Conservation (phyloP, 2,329 filamentous ascomycete species). For the Rugonectria rugulosa region DNA sequence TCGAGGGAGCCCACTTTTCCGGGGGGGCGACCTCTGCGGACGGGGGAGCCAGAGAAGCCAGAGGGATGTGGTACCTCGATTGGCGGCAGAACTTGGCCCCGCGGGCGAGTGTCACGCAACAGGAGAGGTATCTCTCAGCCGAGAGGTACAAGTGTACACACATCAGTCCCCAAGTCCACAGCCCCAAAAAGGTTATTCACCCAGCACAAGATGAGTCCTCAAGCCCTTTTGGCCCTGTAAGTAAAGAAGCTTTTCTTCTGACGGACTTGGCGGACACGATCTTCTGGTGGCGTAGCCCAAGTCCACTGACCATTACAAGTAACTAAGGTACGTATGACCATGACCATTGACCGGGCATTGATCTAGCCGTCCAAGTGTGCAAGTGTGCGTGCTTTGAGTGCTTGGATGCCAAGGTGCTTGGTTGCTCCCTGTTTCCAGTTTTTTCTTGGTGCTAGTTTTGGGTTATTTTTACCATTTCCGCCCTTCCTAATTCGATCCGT, state of each 20-base stretch:
- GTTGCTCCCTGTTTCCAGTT: not conserved
- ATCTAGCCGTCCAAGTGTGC: too few species aligned
- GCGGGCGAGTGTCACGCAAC: not conserved
- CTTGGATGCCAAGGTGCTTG: too few species aligned
- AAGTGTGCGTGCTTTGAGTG: too few species aligned
- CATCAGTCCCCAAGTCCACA: not conserved
- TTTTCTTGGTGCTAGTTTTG: too few species aligned
- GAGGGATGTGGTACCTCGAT: not conserved
- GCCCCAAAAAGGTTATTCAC: not conserved
- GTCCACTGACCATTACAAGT: too few species aligned
- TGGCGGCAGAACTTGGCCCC: not conserved
- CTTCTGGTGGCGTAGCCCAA: conserved; percentile 3
- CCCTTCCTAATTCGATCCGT: too few species aligned
- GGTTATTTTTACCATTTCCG: too few species aligned
- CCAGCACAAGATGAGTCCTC: too few species aligned
- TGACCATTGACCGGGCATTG: too few species aligned
- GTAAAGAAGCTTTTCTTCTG: conserved; percentile 17
- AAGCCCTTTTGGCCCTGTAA: not conserved
- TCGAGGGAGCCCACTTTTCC: conserved; percentile 38
- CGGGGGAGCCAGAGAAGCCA: too few species aligned
- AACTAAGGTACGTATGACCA: too few species aligned
- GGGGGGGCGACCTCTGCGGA: conserved; percentile 20
- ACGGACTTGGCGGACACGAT: conserved; percentile 6
- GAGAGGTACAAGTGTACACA: conserved; percentile 1
- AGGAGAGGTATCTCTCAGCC: not conserved